Evolutionary conservation across 2,329 filamentous ascomycete genomes (phyloP), one percentile per base, ranked within the genome.

Genomic region (Trichoderma sp.): DNA sequence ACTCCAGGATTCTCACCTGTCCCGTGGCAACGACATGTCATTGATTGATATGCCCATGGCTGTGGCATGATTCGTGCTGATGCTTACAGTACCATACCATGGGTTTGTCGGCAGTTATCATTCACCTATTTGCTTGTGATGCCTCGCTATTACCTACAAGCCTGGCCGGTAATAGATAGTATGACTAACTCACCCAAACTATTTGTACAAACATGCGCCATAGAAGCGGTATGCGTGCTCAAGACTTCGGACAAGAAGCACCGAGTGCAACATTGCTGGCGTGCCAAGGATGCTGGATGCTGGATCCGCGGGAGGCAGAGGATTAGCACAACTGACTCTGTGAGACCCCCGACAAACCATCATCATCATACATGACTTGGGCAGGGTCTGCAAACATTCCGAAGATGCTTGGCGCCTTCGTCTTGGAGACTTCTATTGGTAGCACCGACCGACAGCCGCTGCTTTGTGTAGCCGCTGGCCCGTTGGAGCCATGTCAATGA

Each of bases 311-410:
- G 24, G 61, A 47, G 11, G 34, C n/a, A 62, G 60, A 62, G 60
- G 34, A 32, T 28, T 32, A 11, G 24, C 56, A 58, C 8, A 30
- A 28, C 56, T 60, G 26, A 14, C 9, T n/a, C 28, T 32, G 56
- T 12, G 36, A 32, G 61, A 64, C 61, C 34, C 34, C 34, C 60
- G 60, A 63, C 7, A 39, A 63, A 18, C 21, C 24, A 28, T 26
- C 60, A 51, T 51, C 62, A 65, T 53, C 43, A 34, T 34, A 61
- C 58, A 61, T 34, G 30, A 32, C 58, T 39, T 34, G 58, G 12
- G 12, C 58, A 61, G 14, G 60, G 60, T 18, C 60, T 64, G 15
- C 36, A 64, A 64, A 30, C 64, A 67, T 67, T 67, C 64, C 64
- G 64, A 58, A 36, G 32, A 36, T 24, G 15, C 64, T 67, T 67